Evolutionary conservation across 1,284 basidiomycete species (phyloP).

Genomic region (Sanghuangporus baumii): DNA sequence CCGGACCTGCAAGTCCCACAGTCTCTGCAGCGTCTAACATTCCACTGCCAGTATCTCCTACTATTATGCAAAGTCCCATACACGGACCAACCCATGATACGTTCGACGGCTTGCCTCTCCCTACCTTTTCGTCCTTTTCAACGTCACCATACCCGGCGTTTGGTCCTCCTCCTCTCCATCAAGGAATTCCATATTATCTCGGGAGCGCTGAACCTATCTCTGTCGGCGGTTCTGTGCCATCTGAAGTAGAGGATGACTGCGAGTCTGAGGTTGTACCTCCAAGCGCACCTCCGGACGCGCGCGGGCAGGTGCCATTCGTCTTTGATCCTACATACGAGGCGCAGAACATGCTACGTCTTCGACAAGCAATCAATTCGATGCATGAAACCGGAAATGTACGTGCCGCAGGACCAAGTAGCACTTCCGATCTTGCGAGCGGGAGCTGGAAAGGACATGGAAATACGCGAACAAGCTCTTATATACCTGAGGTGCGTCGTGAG

Average conservation of each 20-base stretch:
- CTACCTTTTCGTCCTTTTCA: neutral
- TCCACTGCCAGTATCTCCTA: neutral
- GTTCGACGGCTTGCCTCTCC: neutral
- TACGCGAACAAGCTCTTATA: neutral
- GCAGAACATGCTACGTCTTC: conserved; percentile 8
- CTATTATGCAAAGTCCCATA: neutral
- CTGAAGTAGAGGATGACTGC: neutral
- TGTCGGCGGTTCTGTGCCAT: neutral
- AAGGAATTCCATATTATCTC: neutral
- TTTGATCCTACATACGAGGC: conserved; percentile 13
- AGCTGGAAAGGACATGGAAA: conserved; percentile 3
- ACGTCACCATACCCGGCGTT: neutral
- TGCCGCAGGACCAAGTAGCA: neutral
- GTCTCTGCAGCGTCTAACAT: neutral
- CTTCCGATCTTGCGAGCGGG: neutral
- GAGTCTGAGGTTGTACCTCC: conserved; percentile 13
- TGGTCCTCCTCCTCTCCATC: neutral
- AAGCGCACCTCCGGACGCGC: conserved; percentile 13
- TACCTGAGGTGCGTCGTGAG: neutral
- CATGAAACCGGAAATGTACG: neutral
- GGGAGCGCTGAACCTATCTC: neutral
- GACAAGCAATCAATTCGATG: conserved; percentile 10
- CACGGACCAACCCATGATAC: neutral
- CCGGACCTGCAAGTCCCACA: neutral
- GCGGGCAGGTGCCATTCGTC: conserved; percentile 16